These are phyloP conservation scores for Ilyonectria robusta DNA, from an alignment of 2,329 filamentous ascomycete species.

Conservation along the genomic window DNA sequence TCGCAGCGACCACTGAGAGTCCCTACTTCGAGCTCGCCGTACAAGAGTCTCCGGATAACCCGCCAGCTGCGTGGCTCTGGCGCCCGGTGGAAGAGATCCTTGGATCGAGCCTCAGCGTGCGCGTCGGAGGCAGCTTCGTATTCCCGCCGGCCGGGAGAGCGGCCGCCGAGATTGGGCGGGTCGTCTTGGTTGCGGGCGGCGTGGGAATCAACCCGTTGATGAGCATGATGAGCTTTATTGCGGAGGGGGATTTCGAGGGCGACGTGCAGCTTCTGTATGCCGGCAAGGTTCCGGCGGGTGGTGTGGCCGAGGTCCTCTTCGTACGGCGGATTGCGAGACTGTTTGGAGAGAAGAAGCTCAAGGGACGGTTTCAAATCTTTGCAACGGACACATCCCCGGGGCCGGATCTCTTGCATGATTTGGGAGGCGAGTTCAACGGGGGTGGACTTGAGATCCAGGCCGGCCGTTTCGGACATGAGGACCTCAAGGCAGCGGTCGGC, in stretches of 20 bases:
- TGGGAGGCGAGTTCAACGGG: neutral
- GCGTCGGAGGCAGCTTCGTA: slow-evolving; percentile 85
- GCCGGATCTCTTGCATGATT: neutral
- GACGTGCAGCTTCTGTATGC: slow-evolving; percentile 77
- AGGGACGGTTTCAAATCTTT: slow-evolving; percentile 62
- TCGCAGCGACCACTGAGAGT: slow-evolving; percentile 56
- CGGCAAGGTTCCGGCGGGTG: slow-evolving; percentile 54
- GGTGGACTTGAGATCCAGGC: slow-evolving; percentile 41
- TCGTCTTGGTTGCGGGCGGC: slow-evolving; percentile 85
- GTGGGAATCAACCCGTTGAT: slow-evolving; percentile 87
- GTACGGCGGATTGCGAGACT: slow-evolving; percentile 61
- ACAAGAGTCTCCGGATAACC: slow-evolving; percentile 78
- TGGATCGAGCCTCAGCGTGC: slow-evolving; percentile 71
- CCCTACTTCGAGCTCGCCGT: slow-evolving; percentile 84
- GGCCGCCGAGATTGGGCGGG: slow-evolving; percentile 61
- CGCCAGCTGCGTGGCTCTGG: slow-evolving; percentile 85
- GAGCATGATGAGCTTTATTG: slow-evolving; percentile 78
- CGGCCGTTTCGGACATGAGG: slow-evolving; percentile 59
- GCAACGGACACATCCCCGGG: slow-evolving; percentile 53
- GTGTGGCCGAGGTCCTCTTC: slow-evolving; percentile 63
- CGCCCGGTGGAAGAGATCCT: slow-evolving; percentile 68
- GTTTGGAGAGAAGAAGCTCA: slow-evolving; percentile 56
- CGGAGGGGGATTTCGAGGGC: slow-evolving; percentile 47
- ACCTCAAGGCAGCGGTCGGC: slow-evolving; percentile 58
- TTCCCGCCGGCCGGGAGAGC: slow-evolving; percentile 74